Percentiles rank a stretch among this genome's conserved stretches.
Conservation (phyloP, 371 early-diverging fungal genomes). For the Actinomucor elegans region DNA sequence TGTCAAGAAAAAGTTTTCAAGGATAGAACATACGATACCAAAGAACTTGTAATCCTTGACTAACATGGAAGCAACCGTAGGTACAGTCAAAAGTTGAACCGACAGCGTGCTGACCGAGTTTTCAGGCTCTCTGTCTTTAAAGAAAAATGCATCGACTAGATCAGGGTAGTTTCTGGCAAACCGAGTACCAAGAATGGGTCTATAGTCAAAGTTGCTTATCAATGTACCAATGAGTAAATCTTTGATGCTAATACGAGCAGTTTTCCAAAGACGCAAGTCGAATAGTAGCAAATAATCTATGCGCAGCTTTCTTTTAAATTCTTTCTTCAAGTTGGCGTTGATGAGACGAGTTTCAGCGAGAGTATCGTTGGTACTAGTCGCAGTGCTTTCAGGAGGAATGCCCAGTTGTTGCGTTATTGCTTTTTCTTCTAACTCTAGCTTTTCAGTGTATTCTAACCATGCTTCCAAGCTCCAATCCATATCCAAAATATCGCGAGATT, state of each 20-base stretch:
- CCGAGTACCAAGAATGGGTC: conserved; percentile 62
- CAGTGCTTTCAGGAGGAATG: conserved; percentile 8
- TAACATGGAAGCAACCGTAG: conserved; percentile 82
- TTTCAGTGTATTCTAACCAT: conserved; percentile 33
- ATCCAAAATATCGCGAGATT: conserved; percentile 34
- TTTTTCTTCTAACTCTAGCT: conserved; percentile 29
- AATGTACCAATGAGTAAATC: conserved; percentile 87
- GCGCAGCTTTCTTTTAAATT: conserved; percentile 55
- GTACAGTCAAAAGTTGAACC: conserved; percentile 93
- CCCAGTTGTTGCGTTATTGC: conserved; percentile 24
- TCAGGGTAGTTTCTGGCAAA: conserved; percentile 83
- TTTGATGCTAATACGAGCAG: conserved; percentile 72
- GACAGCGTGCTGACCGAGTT: conserved; percentile 84
- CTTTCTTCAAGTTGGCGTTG: conserved; percentile 24
- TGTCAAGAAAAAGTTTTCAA: conserved; percentile 71
- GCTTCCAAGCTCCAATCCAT: conserved; percentile 34
- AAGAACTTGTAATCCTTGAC: conserved; percentile 78
- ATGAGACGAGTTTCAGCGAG: conserved; percentile 4
- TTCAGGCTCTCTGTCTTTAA: conserved; percentile 87
- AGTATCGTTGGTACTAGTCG: neutral
- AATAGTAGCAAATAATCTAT: conserved; percentile 82
- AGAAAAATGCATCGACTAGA: conserved; percentile 73
- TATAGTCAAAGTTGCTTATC: conserved; percentile 76
- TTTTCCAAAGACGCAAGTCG: conserved; percentile 90
- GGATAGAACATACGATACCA: conserved; percentile 65